Base-by-base conservation (phyloP, 177 flowering plant genomes). In the Vitis hybrid region DNA sequence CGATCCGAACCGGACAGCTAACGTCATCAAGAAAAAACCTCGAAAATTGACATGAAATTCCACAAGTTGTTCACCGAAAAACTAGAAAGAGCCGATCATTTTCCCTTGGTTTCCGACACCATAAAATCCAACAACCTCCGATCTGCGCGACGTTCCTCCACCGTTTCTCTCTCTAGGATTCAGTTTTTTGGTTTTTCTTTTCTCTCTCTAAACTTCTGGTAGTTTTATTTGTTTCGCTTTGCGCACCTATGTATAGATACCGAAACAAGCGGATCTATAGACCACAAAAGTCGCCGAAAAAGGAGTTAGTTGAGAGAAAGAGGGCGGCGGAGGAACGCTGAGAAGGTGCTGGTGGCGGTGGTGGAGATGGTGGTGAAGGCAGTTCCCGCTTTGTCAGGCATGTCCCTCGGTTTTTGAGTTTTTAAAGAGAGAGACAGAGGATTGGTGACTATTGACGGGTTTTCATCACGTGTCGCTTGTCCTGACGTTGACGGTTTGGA, bases 321-420 rank as follows among this genome's bases (percentile, higher is more conserved):
- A 39, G 15, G 50, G 9, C n/a, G 65, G 11, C 26, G 39, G 54
- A 11, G 21, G 50, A 60, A 12, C 6, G 21, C 14, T 5, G n/a
- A 26, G 4, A 30, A 21, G 15, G 39, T 30, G 11, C 9, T 60
- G 13, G 17, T 21, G 1, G 10, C 23, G 61, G 34, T 48, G 71
- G 48, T 52, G 52, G 59, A 5, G 39, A 59, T 3, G 69, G 48
- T 13, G 67, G 11, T 12, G 32, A 50, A 62, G 73, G 54, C 17
- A 50, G 74, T 81, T 82, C 79, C 79, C 82, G 81, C 82, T 73
- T 70, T 82, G 62, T 51, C 57, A 56, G 75, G 71, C 17, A 23
- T n/a, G 51, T 69, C 30, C 34, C 59, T 62, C 50, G 67, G 68
- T 17, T 55, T 75, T 75, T 67, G 66, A 57, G 74, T 65, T 76